Percentiles rank a stretch among this genome's conserved stretches.
phyloP scores from a whole-genome alignment of 495 filamentous ascomycete species.

The Immersiella caudata region DNA sequence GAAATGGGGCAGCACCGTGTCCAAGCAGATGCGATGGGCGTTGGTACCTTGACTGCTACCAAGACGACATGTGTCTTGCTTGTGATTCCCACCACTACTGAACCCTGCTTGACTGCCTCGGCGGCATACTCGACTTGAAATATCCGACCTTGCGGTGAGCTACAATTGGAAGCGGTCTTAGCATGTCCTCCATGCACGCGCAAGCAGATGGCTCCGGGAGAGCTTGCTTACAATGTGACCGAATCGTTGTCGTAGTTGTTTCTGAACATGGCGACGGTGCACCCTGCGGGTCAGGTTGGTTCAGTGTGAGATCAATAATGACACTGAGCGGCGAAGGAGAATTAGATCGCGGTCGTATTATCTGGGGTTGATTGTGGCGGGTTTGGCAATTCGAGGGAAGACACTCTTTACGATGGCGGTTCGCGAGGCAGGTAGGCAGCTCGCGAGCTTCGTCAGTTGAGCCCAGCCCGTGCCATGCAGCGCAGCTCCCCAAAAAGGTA shows the following conservation, averaged over 20 bases:
- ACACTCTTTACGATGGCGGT: conserved; percentile 7
- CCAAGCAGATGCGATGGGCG: background rate
- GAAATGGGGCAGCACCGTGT: background rate
- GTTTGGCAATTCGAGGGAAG: background rate
- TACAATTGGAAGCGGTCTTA: conserved; percentile 39
- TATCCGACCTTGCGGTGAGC: conserved; percentile 98
- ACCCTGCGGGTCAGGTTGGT: background rate
- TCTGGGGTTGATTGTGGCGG: conserved; percentile 1
- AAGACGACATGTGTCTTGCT: conserved; percentile 98
- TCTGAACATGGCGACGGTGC: conserved; percentile 77
- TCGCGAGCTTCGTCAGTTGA: conserved; percentile 40
- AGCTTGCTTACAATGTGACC: conserved; percentile 84
- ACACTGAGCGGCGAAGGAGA: background rate
- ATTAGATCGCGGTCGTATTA: background rate
- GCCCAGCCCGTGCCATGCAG: conserved; percentile 12
- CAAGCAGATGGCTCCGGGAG: background rate
- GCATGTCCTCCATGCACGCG: conserved; percentile 1
- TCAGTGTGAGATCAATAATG: background rate
- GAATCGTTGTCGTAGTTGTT: conserved; percentile 99
- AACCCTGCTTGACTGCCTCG: conserved; percentile 98
- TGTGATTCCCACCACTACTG: conserved; percentile 92
- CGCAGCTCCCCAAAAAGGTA: conserved; percentile 26
- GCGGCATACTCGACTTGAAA: conserved; percentile 99
- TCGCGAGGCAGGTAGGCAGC: conserved; percentile 33
- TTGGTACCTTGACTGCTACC: conserved; percentile 81